Conservation (phyloP, 2,329 filamentous ascomycete genomes). For the Sordariomycetes sp. region DNA sequence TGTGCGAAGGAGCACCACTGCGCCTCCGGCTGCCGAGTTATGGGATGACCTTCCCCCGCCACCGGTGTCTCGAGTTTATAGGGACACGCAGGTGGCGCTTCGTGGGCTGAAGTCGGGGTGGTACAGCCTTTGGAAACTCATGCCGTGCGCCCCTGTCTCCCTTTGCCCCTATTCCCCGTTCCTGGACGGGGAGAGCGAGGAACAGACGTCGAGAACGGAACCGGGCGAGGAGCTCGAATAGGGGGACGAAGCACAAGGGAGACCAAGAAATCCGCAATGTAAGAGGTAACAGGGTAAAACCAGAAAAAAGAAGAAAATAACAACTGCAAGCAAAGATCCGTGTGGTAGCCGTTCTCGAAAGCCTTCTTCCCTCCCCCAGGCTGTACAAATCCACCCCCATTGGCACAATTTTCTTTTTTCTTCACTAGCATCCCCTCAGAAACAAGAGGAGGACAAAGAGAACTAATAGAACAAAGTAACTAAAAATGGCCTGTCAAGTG, state of each 20-base stretch:
- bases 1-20: too few relatives aligned
- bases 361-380: not conserved
- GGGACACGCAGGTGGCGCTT: too few relatives aligned
- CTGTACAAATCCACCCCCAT: not conserved
- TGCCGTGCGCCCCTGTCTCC: too few relatives aligned
- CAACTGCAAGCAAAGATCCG: not conserved
- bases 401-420: not conserved
- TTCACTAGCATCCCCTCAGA: not conserved
- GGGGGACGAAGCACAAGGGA: not conserved
- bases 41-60: too few relatives aligned
- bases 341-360: not conserved
- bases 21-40: too few relatives aligned
- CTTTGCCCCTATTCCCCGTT: too few relatives aligned
- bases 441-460: not conserved
- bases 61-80: too few relatives aligned
- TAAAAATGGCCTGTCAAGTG: not conserved
- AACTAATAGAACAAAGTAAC: not conserved
- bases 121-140: too few relatives aligned
- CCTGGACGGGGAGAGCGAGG: not conserved
- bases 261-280: not conserved
- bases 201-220: not conserved
- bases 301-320: not conserved
- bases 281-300: not conserved
- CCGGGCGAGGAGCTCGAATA: not conserved
- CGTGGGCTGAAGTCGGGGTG: too few relatives aligned